Conservation (phyloP, 495 filamentous ascomycete genomes). For the Astrothelium subdiscretum region DNA sequence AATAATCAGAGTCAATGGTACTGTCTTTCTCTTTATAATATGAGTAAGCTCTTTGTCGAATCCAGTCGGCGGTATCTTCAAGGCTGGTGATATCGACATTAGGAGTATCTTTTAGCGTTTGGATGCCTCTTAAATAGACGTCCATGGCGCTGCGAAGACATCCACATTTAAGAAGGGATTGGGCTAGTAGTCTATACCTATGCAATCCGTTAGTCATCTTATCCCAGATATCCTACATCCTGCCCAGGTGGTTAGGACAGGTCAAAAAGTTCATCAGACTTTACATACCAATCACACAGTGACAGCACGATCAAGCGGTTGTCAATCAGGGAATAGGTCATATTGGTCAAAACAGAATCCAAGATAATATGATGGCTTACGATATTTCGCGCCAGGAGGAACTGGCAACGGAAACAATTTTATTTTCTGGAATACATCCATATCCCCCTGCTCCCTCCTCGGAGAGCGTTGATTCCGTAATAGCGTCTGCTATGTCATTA, state of each 20-base stretch:
- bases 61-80: background rate
- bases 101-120: background rate
- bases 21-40: background rate
- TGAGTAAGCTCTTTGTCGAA: background rate
- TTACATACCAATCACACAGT: background rate
- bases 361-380: background rate
- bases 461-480: background rate
- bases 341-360: background rate
- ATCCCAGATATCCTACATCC: background rate
- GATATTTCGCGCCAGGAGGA: conserved; percentile 30
- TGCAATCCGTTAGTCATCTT: background rate
- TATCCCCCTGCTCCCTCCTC: background rate
- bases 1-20: background rate
- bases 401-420: conserved; percentile 29
- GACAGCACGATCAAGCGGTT: background rate
- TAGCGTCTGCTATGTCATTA: background rate
- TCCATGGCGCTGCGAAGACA: conserved; percentile 1
- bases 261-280: background rate
- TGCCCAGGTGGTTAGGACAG: background rate
- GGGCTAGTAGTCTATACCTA: background rate
- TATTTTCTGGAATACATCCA: background rate
- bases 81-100: background rate
- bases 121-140: background rate
- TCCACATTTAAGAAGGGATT: background rate
- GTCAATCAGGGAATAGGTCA: background rate